phyloP scores from a whole-genome alignment of 495 filamentous ascomycete species.

The Choiromyces venosus region DNA sequence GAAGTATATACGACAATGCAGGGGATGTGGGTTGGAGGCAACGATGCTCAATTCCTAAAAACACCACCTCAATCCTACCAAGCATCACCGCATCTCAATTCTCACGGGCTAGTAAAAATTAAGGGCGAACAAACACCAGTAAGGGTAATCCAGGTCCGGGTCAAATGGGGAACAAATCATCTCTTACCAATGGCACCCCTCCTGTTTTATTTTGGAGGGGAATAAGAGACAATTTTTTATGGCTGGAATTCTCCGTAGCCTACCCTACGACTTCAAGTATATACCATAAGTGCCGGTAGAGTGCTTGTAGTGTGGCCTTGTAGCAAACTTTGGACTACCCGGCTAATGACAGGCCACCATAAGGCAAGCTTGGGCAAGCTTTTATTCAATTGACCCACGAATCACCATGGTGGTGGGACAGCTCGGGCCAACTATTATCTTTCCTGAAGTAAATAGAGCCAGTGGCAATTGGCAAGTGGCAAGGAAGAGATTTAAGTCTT shows the following conservation, averaged over 20 bases:
- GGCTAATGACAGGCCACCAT: background rate
- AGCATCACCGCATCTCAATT: background rate
- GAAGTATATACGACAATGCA: background rate
- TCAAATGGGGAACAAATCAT: background rate
- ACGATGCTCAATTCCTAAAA: background rate
- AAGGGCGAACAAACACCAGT: background rate
- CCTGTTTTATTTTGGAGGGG: background rate
- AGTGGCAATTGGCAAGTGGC: background rate
- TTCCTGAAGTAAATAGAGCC: background rate
- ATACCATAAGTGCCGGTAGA: background rate
- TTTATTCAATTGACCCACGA: background rate
- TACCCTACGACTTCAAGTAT: background rate
- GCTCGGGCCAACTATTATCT: background rate
- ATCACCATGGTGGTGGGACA: background rate
- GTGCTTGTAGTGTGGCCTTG: background rate
- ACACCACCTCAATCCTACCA: background rate
- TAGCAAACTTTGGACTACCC: background rate
- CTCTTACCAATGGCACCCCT: background rate
- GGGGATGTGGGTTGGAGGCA: background rate
- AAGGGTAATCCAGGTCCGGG: background rate
- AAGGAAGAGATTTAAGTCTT: background rate
- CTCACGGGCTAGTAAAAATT: background rate
- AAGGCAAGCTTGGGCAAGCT: background rate
- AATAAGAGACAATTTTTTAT: background rate
- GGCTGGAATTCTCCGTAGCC: background rate